A percentile compares a stretch with the other conserved stretches of the same genome.
phyloP scores from a whole-genome alignment of 768 basidiomycete species.

The Kondoa subrosea region DNA sequence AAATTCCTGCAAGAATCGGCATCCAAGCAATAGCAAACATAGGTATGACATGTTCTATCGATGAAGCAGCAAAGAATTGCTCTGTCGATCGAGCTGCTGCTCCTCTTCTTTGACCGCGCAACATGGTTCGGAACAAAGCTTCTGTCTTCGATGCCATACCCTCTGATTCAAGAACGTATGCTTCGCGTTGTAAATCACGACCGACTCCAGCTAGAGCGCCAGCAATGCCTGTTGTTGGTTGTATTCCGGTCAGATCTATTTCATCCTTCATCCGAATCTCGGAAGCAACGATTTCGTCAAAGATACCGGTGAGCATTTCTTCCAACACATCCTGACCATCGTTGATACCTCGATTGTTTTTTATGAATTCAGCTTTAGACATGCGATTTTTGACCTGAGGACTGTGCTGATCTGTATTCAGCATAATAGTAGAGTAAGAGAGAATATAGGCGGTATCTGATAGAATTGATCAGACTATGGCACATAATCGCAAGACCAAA shows the following conservation, averaged over 20 bases:
- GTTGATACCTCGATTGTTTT: slow-evolving; percentile 93
- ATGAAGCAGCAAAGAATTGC: slow-evolving; percentile 90
- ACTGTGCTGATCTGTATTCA: slow-evolving; percentile 94
- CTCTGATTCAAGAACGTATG: slow-evolving; percentile 84
- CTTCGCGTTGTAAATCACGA: slow-evolving; percentile 84
- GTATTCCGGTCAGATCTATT: slow-evolving; percentile 44
- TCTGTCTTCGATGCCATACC: slow-evolving; percentile 96
- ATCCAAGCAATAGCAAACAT: slow-evolving; percentile 99
- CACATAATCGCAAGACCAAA: too few relatives aligned
- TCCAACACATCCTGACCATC: slow-evolving; percentile 76
- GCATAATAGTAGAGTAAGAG: slow-evolving; percentile 83
- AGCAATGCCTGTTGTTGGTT: slow-evolving; percentile 50
- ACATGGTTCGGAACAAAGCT: slow-evolving; percentile 80
- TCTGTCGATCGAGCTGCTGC: slow-evolving; percentile 35
- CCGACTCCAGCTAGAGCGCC: slow-evolving; percentile 75
- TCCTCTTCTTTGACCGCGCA: slow-evolving; percentile 66
- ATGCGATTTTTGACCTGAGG: slow-evolving; percentile 79
- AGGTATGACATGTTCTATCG: slow-evolving; percentile 86
- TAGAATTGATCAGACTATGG: too few relatives aligned
- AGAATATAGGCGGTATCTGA: slow-evolving; percentile 83
- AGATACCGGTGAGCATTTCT: slow-evolving; percentile 58
- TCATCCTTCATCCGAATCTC: slow-evolving; percentile 99
- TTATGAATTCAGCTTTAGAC: slow-evolving; percentile 77
- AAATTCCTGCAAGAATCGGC: slow-evolving; percentile 85
- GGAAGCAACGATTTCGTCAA: slow-evolving; percentile 73